Evolutionary conservation across 441 rosid species (phyloP).

Genomic region (Aleurites moluccanus): DNA sequence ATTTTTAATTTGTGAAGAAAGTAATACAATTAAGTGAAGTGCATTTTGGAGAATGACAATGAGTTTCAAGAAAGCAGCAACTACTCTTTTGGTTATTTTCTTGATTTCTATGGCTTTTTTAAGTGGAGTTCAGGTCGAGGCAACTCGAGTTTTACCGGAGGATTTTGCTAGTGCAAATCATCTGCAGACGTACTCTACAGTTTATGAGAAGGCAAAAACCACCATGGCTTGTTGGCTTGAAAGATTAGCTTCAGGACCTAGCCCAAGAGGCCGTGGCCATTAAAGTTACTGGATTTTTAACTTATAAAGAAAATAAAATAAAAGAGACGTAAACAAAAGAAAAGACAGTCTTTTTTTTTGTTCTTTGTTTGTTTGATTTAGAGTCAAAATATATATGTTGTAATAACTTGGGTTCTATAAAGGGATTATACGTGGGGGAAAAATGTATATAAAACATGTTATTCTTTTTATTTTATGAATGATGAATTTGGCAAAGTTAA

Average conservation of each 20-base stretch:
- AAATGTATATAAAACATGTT: not conserved
- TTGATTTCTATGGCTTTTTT: slow-evolving; percentile 23
- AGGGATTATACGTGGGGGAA: not conserved
- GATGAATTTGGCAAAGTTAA: too few species aligned
- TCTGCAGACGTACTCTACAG: slow-evolving; percentile 32
- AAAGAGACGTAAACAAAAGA: not conserved
- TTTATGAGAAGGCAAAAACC: slow-evolving; percentile 38
- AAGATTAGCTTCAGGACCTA: slow-evolving; percentile 47
- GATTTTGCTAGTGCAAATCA: slow-evolving; percentile 36
- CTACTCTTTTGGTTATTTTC: slow-evolving; percentile 23
- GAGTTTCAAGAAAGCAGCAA: slow-evolving; percentile 20
- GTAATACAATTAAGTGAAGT: not conserved
- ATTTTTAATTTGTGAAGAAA: too few species aligned
- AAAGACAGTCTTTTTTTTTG: not conserved
- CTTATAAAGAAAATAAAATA: too few species aligned
- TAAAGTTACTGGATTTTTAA: slow-evolving; percentile 1
- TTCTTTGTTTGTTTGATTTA: not conserved
- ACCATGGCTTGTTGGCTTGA: slow-evolving; percentile 43
- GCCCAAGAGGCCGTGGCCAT: slow-evolving; percentile 51
- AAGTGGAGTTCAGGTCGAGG: slow-evolving; percentile 30
- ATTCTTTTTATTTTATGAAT: too few species aligned
- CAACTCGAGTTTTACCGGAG: slow-evolving; percentile 34
- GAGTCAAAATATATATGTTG: not conserved
- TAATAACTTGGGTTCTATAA: not conserved
- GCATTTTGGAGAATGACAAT: slow-evolving; percentile 8